phyloP scores from a whole-genome alignment of 2,329 filamentous ascomycete species.

The Ophidiomyces ophidiicola region DNA sequence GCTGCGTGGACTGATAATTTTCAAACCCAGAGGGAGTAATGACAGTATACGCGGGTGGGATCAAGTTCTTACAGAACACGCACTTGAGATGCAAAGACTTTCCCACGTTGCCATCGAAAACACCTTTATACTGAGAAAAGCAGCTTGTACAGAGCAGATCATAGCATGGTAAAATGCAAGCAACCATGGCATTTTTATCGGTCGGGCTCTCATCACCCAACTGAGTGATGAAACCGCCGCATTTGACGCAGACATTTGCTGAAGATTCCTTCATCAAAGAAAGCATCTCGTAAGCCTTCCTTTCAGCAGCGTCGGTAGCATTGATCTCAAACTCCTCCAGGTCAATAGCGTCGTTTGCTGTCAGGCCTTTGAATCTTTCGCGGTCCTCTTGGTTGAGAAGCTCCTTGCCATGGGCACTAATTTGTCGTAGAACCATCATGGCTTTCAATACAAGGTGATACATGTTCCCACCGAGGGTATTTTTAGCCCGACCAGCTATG shows the following conservation, averaged over 20 bases:
- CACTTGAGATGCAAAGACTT: conserved; percentile 43
- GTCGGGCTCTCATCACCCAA: conserved; percentile 35
- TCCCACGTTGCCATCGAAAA: conserved; percentile 37
- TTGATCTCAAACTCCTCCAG: conserved; percentile 65
- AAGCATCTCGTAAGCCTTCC: conserved; percentile 75
- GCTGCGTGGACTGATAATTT: conserved; percentile 43
- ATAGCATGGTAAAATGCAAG: conserved; percentile 71
- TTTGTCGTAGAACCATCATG: conserved; percentile 74
- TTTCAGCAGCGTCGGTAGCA: conserved; percentile 47
- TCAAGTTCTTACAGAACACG: conserved; percentile 53
- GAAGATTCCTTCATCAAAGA: conserved; percentile 72
- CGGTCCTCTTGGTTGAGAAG: conserved; percentile 75
- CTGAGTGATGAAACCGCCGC: conserved; percentile 50
- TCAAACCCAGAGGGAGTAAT: conserved; percentile 50
- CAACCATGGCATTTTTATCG: conserved; percentile 47
- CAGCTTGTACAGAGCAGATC: conserved; percentile 73
- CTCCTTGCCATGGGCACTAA: conserved; percentile 90
- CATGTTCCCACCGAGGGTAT: conserved; percentile 65
- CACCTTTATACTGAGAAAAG: conserved; percentile 47
- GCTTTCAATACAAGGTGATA: conserved; percentile 89
- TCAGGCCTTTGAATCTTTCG: conserved; percentile 65
- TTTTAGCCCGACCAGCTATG: conserved; percentile 53
- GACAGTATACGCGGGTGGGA: conserved; percentile 53
- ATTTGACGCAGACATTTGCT: conserved; percentile 59
- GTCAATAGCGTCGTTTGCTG: conserved; percentile 75